These are phyloP conservation scores for Wickerhamomyces mucosus DNA, from an alignment of 805 yeast species.

Conservation along the genomic window DNA sequence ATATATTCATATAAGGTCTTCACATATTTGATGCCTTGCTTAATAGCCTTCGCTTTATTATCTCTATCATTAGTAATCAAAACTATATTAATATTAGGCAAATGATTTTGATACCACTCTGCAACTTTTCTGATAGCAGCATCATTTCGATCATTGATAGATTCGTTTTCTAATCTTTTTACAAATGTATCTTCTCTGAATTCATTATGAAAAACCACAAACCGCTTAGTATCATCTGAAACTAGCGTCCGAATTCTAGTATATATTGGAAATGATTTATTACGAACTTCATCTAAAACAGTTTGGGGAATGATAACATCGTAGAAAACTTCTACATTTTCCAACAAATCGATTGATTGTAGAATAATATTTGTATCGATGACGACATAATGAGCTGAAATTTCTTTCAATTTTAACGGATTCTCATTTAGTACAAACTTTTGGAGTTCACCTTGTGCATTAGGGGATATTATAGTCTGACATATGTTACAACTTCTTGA, in stretches of 20 bases:
- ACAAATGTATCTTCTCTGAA: slow-evolving; percentile 66
- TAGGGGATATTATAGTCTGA: slow-evolving; percentile 40
- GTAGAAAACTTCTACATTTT: slow-evolving; percentile 61
- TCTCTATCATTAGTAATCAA: slow-evolving; percentile 72
- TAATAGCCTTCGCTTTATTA: slow-evolving; percentile 46
- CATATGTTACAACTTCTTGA: slow-evolving; percentile 65
- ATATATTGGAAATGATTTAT: slow-evolving; percentile 80
- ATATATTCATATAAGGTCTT: slow-evolving; percentile 62
- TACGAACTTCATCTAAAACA: slow-evolving; percentile 86
- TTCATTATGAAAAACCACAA: slow-evolving; percentile 89
- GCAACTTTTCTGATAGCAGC: slow-evolving; percentile 76
- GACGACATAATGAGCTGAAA: slow-evolving; percentile 73
- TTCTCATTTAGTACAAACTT: slow-evolving; percentile 51
- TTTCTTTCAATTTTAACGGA: slow-evolving; percentile 40
- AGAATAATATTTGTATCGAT: slow-evolving; percentile 84
- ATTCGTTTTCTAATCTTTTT: slow-evolving; percentile 49
- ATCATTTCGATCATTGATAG: slow-evolving; percentile 85
- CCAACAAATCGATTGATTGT: slow-evolving; percentile 84
- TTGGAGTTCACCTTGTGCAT: slow-evolving; percentile 60
- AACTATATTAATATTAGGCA: slow-evolving; percentile 39
- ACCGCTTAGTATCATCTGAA: slow-evolving; percentile 68
- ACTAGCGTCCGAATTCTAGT: slow-evolving; percentile 72
- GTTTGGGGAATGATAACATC: slow-evolving; percentile 96
- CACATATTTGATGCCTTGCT: slow-evolving; percentile 40
- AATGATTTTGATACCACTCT: slow-evolving; percentile 63